Evolutionary conservation across 1,284 basidiomycete genomes (phyloP), one percentile per base, ranked within the genome.

Genomic region (Malassezia equina): DNA sequence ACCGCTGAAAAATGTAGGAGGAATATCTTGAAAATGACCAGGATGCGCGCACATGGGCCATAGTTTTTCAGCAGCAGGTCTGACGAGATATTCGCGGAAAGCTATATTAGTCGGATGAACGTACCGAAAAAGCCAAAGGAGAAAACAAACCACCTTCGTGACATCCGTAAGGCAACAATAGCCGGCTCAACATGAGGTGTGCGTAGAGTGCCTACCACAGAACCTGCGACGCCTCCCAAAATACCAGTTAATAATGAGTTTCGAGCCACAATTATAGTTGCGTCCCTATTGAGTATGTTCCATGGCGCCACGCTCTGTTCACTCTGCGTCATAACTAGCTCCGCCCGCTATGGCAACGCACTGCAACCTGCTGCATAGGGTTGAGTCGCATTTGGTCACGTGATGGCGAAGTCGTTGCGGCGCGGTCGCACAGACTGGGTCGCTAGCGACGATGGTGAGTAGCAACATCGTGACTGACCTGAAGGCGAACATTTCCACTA

Each of bases 401-500:
- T 42, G 41, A 42, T 28, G 4, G 7, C 13, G 15, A 27, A 3
- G 9, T 17, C 25, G 41, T 21, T 24, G 24, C 25, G 24, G 24
- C 13, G 24, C 41, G 41, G 24, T 28, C 41, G 41, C 41, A 24
- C 24, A 42, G 41, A 28, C 41, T 24, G 13, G 42, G 25, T 27
- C 42, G 12, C 42, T 28, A 24, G 52, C 52, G 19, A 43, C 46
- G 17, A 53, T 53, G 52, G 52, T 53, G 17, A 23, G 52, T 55
- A 24, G 23, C 24, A 17, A 15, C 19, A 33, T 17, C 12, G 13
- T 17, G 23, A 19, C 31, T 34, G 31, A 44, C 34, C 23, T 41
- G 33, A 45, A 60, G 67, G 67, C 67, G 33, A 62, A 62, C 47
- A 69, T 69, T 52, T 59, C 62, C n/a, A 69, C 67, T 36, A 62